Conservation (phyloP, 2,329 filamentous ascomycete genomes). For the Cucurbitaria berberidis region DNA sequence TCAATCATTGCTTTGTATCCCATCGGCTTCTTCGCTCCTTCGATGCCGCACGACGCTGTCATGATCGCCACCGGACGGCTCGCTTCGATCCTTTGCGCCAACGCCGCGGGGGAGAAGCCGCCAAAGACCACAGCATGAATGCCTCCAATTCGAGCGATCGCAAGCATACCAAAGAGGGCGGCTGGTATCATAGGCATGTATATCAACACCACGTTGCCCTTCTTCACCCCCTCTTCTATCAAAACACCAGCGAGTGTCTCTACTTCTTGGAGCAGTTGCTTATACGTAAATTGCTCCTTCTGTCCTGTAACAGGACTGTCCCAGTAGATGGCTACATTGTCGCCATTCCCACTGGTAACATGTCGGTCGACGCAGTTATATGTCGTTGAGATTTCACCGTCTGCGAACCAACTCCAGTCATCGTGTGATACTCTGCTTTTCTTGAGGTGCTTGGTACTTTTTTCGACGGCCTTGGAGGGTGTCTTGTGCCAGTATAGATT, state of each 20-base stretch:
- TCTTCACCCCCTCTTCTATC: constrained; percentile 78
- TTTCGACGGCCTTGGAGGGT: constrained; percentile 67
- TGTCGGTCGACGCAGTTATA: constrained; percentile 93
- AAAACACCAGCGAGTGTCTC: constrained; percentile 82
- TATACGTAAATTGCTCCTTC: constrained; percentile 77
- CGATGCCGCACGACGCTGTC: constrained; percentile 91
- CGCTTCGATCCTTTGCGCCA: constrained; percentile 88
- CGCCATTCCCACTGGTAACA: constrained; percentile 75
- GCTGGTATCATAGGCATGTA: constrained; percentile 99
- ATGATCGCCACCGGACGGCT: constrained; percentile 77
- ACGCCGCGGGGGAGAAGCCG: constrained; percentile 79
- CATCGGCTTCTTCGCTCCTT: constrained; percentile 79
- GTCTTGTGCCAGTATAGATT: constrained; percentile 81
- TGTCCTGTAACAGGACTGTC: constrained; percentile 82
- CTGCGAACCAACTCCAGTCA: constrained; percentile 90
- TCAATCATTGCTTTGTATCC: constrained; percentile 77
- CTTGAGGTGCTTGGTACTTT: constrained; percentile 67
- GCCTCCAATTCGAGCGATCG: constrained; percentile 79
- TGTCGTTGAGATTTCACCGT: constrained; percentile 86
- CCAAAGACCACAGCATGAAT: constrained; percentile 94
- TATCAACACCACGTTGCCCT: constrained; percentile 85
- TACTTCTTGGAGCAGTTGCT: constrained; percentile 76
- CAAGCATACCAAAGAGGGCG: constrained; percentile 84
- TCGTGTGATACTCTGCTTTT: constrained; percentile 67
- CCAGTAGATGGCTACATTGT: constrained; percentile 78